phyloP scores from a whole-genome alignment of 345 rosid genomes.

The Corymbia maculata region DNA sequence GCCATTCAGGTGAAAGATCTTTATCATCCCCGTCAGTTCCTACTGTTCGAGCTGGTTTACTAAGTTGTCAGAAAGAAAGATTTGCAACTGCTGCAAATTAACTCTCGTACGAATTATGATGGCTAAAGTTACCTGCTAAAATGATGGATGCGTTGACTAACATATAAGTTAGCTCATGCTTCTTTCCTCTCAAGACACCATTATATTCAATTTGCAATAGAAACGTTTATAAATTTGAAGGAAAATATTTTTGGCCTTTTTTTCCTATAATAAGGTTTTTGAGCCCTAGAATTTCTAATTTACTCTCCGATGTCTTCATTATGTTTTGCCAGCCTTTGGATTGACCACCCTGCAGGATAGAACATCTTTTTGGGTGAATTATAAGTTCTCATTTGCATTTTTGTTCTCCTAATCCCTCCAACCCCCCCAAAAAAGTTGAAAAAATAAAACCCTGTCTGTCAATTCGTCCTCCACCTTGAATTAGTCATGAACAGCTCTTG shows the following conservation, averaged over 20 bases:
- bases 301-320: background rate
- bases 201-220: background rate
- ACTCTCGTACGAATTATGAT: background rate
- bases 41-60: background rate
- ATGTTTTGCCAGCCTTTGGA: background rate
- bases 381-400: background rate
- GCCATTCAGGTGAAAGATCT: slow-evolving; percentile 71
- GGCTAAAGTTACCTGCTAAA: background rate
- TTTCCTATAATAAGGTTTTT: background rate
- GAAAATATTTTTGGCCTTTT: background rate
- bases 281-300: background rate
- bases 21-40: background rate
- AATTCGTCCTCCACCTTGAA: background rate
- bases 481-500: background rate
- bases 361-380: background rate
- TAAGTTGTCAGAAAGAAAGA: background rate
- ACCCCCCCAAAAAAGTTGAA: background rate
- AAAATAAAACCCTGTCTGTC: background rate
- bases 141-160: background rate
- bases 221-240: background rate
- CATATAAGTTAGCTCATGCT: background rate
- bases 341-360: background rate
- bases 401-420: background rate
- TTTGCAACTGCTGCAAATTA: background rate
- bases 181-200: background rate